Percentiles rank a stretch among this genome's conserved stretches.
phyloP scores from a whole-genome alignment of 768 basidiomycete species.

The Lactarius vividus region DNA sequence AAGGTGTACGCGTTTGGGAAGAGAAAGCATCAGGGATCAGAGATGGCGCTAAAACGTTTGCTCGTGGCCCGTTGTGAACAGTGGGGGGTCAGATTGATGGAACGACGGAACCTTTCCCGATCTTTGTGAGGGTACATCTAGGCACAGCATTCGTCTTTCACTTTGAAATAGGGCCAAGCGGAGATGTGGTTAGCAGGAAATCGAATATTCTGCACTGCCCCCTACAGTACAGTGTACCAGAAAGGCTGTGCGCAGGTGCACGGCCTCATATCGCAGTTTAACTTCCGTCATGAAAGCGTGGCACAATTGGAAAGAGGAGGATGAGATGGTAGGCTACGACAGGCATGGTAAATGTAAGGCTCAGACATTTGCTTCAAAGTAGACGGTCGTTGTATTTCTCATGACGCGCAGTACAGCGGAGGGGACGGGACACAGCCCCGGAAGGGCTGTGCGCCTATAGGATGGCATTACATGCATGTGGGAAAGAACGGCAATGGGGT shows the following conservation, averaged over 20 bases:
- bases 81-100: neutral
- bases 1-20: neutral
- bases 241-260: constrained; percentile 4
- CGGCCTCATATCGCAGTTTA: neutral
- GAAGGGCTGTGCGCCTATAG: neutral
- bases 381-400: neutral
- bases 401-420: neutral
- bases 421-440: neutral
- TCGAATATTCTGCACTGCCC: constrained; percentile 5
- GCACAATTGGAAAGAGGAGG: neutral
- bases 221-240: no score
- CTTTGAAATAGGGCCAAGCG: neutral
- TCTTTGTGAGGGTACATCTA: neutral
- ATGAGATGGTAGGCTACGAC: neutral
- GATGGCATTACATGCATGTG: no score
- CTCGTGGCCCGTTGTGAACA: neutral
- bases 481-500: no score
- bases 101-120: neutral
- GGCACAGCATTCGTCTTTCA: neutral
- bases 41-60: neutral
- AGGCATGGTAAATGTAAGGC: neutral
- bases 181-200: neutral
- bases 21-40: constrained; percentile 13
- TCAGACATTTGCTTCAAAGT: neutral
- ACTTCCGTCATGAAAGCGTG: neutral